A percentile compares a stretch with the other conserved stretches of the same genome.
Conservation (phyloP, 2,329 filamentous ascomycete genomes). For the Nannizziopsis barbatae region DNA sequence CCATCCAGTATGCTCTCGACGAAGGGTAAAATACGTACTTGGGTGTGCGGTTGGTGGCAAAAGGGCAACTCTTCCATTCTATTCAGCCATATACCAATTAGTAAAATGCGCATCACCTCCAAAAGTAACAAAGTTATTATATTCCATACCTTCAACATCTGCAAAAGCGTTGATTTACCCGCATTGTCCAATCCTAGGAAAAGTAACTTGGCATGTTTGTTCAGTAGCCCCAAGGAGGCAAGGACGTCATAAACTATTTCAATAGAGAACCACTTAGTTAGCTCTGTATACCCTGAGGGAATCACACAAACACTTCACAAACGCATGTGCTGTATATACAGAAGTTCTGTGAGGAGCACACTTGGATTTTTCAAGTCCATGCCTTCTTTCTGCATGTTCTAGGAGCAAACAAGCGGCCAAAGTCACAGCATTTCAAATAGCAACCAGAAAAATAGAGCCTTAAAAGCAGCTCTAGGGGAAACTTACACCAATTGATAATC, state of each 20-base stretch:
- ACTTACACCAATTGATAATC: conserved; percentile 90
- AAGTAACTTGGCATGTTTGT: conserved; percentile 92
- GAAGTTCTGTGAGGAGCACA: too few relatives aligned
- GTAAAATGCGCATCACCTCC: conserved; percentile 4
- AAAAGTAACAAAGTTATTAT: background rate
- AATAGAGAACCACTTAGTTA: conserved; percentile 6
- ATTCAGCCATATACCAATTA: conserved; percentile 6
- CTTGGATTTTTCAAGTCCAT: too few relatives aligned
- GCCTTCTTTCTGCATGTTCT: background rate
- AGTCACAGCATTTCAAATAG: background rate
- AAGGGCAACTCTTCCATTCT: conserved; percentile 89
- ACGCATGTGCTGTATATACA: too few relatives aligned
- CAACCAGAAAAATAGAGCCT: conserved; percentile 10
- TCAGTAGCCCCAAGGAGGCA: conserved; percentile 73
- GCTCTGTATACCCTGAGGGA: background rate
- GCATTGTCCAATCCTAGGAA: conserved; percentile 92
- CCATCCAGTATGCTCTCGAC: background rate
- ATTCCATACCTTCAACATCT: conserved; percentile 76
- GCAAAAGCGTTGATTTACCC: conserved; percentile 83
- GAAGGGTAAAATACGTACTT: conserved; percentile 47
- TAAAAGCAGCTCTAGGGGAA: background rate
- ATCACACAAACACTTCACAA: background rate
- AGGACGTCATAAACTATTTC: conserved; percentile 74
- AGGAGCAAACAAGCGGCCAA: background rate
- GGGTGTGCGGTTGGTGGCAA: conserved; percentile 85